These are phyloP conservation scores for Leptographium flavum DNA, from an alignment of 2,329 filamentous ascomycete species.

Conservation along the genomic window DNA sequence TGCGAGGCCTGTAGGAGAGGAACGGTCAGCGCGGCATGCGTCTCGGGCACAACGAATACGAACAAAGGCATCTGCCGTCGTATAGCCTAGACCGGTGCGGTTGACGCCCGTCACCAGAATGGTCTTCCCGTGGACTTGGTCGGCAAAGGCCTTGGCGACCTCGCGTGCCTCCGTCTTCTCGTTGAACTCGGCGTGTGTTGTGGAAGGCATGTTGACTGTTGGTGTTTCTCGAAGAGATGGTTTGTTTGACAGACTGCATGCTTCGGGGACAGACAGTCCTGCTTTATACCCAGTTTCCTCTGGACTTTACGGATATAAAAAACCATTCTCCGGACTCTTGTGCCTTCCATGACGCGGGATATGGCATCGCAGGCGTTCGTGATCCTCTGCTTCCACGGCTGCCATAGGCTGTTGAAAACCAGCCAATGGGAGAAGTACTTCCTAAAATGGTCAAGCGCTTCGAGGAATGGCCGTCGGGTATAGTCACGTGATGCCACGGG, in stretches of 20 bases:
- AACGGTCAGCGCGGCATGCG: neutral
- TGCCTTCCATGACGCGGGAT: neutral
- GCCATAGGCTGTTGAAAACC: neutral
- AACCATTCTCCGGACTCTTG: neutral
- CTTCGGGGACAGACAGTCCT: neutral
- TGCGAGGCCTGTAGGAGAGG: neutral
- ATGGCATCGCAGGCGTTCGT: neutral
- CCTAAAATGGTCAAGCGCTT: neutral
- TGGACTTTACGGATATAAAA: neutral
- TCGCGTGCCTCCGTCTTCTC: neutral
- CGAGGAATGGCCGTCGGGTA: neutral
- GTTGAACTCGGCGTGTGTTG: neutral
- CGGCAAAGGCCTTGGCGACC: neutral
- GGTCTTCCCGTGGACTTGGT: constrained; percentile 20
- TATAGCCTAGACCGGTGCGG: constrained; percentile 17
- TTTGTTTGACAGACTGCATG: no score
- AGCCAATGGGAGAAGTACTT: neutral
- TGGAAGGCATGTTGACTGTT: neutral
- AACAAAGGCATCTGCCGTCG: constrained; percentile 18
- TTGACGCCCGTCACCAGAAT: constrained; percentile 22
- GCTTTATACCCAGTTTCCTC: neutral
- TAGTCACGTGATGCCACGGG: no score
- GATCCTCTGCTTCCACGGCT: neutral
- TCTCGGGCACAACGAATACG: neutral
- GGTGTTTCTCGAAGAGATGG: neutral